Base-by-base conservation (phyloP, 2,329 filamentous ascomycete species). In the Hypoxylon sp. region DNA sequence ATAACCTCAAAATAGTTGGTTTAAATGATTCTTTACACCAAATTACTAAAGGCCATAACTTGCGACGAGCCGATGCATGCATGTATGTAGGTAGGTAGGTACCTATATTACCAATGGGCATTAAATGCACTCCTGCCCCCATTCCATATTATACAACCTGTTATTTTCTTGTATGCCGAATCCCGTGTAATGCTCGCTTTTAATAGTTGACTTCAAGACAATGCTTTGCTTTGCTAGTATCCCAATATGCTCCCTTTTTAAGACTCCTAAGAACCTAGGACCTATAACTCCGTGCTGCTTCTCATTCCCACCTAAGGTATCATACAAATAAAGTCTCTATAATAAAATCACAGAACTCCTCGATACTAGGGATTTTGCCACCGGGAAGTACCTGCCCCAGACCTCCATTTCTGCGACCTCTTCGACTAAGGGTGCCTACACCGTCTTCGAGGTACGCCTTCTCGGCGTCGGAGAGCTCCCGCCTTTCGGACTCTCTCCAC, bases 401-500 rank as follows among this genome's bases (percentile, higher is more conserved):
- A 21, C 61, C 58, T 39, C 70, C 63, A 9, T 61, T 50, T 12
- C 6, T 29, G 50, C 54, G 65, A 59, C 58, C 55, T 14, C 4
- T 29, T 52, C 54, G 65, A 59, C 58, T 54, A 16, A 72, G 71
- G 6, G 59, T 54, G 43, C 75, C 70, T 76, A 73, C 79, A 47
- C 85, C 85, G 27, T 84, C 87, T 73, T 88, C 83, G 54, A 89
- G 81, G 65, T 87, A 87, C 1, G 82, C 82, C 71, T 83, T 84
- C 72, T 89, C 86, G 1, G 82, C 82, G 7, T 81, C 82, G 19
- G 83, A 85, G 16, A 90, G 77, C 61, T 85, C 85, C 21, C 84
- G 79, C 41, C 84, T 85, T 78, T 94, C 90, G 51, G 85, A 85
- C 71, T 87, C 85, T 60, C 85, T 85, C 91, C 91, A 95, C 73